A percentile compares a stretch with the other conserved stretches of the same genome.
Conservation (phyloP, 177 flowering plant genomes). For the Vitis hybrid region DNA sequence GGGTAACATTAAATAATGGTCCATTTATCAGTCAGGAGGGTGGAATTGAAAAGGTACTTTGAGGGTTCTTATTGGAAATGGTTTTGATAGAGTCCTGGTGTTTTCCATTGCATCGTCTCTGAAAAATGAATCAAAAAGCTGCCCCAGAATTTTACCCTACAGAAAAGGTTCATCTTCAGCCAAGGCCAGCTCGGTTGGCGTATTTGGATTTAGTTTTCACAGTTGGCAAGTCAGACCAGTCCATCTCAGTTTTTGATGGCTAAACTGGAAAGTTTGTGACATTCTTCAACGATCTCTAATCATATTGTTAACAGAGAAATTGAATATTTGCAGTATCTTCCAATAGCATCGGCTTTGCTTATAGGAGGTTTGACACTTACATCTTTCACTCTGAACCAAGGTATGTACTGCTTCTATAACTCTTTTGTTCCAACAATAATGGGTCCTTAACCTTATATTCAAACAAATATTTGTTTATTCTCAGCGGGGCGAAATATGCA, state of each 20-base stretch:
- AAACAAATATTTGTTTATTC: not conserved
- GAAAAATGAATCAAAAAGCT: not conserved
- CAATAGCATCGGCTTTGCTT: conserved; percentile 82
- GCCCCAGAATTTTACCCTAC: not conserved
- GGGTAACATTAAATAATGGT: not conserved
- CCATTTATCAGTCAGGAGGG: not conserved
- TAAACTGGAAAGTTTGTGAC: not conserved
- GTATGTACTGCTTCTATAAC: conserved; percentile 29
- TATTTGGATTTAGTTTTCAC: not conserved
- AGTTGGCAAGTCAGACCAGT: not conserved
- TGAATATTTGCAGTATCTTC: conserved; percentile 67
- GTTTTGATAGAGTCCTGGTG: not conserved
- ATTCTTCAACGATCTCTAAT: not conserved
- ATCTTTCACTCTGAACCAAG: conserved; percentile 78
- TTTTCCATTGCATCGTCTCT: not conserved
- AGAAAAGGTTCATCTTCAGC: not conserved
- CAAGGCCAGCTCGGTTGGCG: not conserved
- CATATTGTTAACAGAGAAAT: not conserved
- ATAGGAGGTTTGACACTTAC: conserved; percentile 86
- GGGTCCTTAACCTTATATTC: not conserved
- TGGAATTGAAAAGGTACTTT: no score
- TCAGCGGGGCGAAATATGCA: conserved; percentile 80
- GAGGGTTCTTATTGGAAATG: not conserved
- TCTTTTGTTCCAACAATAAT: not conserved
- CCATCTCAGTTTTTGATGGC: not conserved